These are phyloP conservation scores for Fragaria vesca DNA, from an alignment of 306 rosid genomes.

Conservation along the genomic window DNA sequence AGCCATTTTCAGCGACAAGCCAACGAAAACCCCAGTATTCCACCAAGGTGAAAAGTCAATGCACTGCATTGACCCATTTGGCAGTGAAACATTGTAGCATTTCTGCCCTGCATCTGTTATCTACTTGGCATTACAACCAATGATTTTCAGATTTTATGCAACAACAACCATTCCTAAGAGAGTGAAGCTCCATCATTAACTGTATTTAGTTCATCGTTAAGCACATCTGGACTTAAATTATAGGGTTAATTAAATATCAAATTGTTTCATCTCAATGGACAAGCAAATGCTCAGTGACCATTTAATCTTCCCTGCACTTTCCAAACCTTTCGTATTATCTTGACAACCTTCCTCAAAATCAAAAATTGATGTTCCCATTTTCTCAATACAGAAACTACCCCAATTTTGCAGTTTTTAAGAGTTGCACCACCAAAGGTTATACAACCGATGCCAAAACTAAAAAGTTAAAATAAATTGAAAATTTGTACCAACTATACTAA, in stretches of 20 bases:
- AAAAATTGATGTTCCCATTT: background rate
- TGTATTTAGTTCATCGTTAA: background rate
- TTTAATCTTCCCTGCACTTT: background rate
- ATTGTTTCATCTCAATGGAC: background rate
- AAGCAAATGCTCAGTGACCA: background rate
- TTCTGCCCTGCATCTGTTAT: background rate
- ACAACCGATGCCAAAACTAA: too few relatives aligned
- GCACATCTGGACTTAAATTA: background rate
- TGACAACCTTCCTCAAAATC: background rate
- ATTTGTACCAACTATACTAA: background rate
- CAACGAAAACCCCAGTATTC: background rate
- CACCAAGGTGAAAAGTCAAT: background rate
- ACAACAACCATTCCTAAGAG: background rate
- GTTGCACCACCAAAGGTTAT: too few relatives aligned
- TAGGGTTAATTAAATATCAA: background rate
- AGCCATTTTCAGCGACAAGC: background rate
- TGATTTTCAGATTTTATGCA: background rate
- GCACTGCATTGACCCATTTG: background rate
- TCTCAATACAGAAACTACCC: background rate
- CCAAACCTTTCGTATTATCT: background rate
- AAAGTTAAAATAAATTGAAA: too few relatives aligned
- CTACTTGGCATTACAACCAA: background rate
- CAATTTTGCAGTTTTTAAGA: too few relatives aligned
- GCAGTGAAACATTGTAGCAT: background rate
- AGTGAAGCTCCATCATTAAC: conserved; percentile 3